phyloP scores from a whole-genome alignment of 2,329 filamentous ascomycete species.

The Phaeosphaeria sp. region DNA sequence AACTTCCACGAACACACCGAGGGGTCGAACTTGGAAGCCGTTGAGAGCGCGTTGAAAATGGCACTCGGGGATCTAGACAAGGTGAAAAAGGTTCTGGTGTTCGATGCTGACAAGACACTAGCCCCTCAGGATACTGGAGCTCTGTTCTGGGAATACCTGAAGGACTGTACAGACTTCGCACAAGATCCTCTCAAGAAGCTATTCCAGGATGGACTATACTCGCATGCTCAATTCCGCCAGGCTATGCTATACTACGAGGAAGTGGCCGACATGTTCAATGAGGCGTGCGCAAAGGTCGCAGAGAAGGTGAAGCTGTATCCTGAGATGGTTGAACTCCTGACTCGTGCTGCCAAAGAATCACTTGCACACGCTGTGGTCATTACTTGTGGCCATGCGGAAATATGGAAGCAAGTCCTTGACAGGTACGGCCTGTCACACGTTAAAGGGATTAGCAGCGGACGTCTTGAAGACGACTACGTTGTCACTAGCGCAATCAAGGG shows the following conservation, averaged over 20 bases:
- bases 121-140: conserved; percentile 57
- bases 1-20: conserved; percentile 52
- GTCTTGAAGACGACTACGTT: conserved; percentile 56
- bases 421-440: conserved; percentile 53
- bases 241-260: conserved; percentile 62
- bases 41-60: neutral
- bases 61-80: conserved; percentile 3
- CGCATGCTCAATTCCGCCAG: conserved; percentile 63
- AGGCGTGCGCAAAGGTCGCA: conserved; percentile 56
- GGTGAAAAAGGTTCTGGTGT: conserved; percentile 57
- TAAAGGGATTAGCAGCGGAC: conserved; percentile 61
- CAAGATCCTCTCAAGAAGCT: conserved; percentile 50
- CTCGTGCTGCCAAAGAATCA: conserved; percentile 27
- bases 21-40: neutral
- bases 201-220: conserved; percentile 60
- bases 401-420: conserved; percentile 65
- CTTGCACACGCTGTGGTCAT: conserved; percentile 60
- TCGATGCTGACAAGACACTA: conserved; percentile 68
- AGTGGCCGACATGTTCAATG: conserved; percentile 50
- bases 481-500: conserved; percentile 62
- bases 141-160: conserved; percentile 57
- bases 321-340: conserved; percentile 58
- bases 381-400: conserved; percentile 60
- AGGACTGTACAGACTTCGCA: neutral
- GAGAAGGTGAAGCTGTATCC: conserved; percentile 52